Evolutionary conservation across 164 flowering plant species (phyloP).

Genomic region (Brasenia schreberi): DNA sequence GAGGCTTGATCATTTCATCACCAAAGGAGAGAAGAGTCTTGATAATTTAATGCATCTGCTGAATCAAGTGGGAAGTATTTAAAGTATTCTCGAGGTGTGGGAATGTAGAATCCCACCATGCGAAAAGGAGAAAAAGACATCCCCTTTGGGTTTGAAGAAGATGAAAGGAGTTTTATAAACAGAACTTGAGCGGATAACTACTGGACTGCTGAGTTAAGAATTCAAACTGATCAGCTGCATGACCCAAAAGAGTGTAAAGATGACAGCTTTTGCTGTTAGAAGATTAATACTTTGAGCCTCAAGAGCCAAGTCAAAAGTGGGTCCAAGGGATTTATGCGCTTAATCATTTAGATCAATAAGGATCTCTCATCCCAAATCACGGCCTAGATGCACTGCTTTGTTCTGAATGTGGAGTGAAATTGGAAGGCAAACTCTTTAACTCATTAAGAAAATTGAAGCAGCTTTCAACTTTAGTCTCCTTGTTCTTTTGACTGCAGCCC

Average conservation of each 20-base stretch:
- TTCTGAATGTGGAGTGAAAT: background rate
- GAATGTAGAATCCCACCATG: background rate
- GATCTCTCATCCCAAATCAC: background rate
- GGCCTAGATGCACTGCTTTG: background rate
- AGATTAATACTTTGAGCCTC: background rate
- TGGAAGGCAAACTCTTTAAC: background rate
- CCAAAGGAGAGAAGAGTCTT: no score
- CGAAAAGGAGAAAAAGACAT: background rate
- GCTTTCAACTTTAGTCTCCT: no score
- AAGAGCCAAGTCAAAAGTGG: background rate
- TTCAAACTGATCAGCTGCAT: background rate
- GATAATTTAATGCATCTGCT: background rate
- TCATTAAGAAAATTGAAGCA: no score
- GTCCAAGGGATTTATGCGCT: background rate
- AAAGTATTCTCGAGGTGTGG: background rate
- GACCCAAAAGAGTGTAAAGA: background rate
- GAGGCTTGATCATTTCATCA: no score
- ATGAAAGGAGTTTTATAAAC: background rate
- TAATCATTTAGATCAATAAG: background rate
- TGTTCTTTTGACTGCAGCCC: no score
- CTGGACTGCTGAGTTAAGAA: background rate
- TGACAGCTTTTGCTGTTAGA: background rate
- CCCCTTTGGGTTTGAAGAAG: background rate
- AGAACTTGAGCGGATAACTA: background rate
- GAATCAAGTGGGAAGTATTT: background rate